Conservation (phyloP, 306 rosid genomes). For the Ormosia emarginata region DNA sequence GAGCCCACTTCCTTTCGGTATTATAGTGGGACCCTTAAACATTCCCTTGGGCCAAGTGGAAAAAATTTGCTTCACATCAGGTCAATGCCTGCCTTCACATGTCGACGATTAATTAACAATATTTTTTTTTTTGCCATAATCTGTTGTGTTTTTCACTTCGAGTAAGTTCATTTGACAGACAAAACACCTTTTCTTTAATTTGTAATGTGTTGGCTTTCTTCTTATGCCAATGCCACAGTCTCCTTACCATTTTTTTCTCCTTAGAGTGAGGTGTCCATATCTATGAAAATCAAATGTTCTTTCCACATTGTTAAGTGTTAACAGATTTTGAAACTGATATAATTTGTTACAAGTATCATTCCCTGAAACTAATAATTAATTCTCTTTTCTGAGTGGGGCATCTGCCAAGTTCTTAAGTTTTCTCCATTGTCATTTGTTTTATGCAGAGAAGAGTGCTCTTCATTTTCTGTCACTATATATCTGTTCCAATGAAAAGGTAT, state of each 20-base stretch:
- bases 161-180: slow-evolving; percentile 25
- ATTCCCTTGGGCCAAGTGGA: slow-evolving; percentile 36
- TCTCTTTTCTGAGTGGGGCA: neutral
- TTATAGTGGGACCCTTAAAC: slow-evolving; percentile 46
- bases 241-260: neutral
- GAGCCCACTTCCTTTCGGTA: slow-evolving; percentile 23
- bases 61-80: slow-evolving; percentile 30
- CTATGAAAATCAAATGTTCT: slow-evolving; percentile 18
- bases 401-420: neutral
- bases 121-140: neutral
- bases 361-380: neutral
- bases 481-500: too few relatives aligned
- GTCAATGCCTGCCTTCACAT: slow-evolving; percentile 49
- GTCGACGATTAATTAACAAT: slow-evolving; percentile 9
- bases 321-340: neutral
- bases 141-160: neutral
- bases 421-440: too few relatives aligned
- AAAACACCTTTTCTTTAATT: neutral
- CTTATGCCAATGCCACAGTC: neutral
- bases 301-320: neutral
- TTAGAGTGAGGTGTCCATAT: neutral
- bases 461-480: too few relatives aligned
- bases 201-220: neutral
- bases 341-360: neutral
- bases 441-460: too few relatives aligned